A percentile compares a stretch with the other conserved stretches of the same genome.
phyloP scores from a whole-genome alignment of 73 alveolate genomes.

The Durusdinium trenchii region DNA sequence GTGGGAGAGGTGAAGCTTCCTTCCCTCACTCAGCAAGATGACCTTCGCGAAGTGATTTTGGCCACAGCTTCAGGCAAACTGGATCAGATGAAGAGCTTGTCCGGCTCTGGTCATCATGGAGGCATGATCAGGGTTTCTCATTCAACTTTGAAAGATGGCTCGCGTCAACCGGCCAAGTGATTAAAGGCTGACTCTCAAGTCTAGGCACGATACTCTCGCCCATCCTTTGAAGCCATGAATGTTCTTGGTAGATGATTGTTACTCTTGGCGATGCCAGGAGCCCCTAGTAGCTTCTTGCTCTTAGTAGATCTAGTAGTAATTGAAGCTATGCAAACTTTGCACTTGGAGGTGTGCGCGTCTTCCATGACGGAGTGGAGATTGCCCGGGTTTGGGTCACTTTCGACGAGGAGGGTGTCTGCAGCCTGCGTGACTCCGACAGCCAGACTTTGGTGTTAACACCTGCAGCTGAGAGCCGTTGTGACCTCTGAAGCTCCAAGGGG shows the following conservation, averaged over 20 bases:
- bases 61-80: neutral
- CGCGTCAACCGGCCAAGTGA: neutral
- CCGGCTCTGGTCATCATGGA: conserved; percentile 76
- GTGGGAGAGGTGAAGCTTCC: conserved; percentile 81
- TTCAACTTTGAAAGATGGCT: neutral
- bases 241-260: no score
- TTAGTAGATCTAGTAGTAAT: no score
- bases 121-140: neutral
- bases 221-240: no score
- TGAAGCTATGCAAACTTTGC: no score
- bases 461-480: conserved; percentile 54
- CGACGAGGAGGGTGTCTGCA: conserved; percentile 77
- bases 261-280: no score
- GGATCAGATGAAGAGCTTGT: conserved; percentile 61
- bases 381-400: conserved; percentile 74
- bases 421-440: conserved; percentile 4
- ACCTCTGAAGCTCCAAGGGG: conserved; percentile 13
- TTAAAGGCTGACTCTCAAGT: no score
- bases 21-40: neutral
- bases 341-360: conserved; percentile 45
- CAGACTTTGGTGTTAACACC: conserved; percentile 76
- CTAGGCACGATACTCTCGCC: no score
- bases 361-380: conserved; percentile 51
- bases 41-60: neutral
- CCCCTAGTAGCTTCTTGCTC: no score